phyloP scores from a whole-genome alignment of 2,329 filamentous ascomycete genomes.

The Zymoseptoria brevis region DNA sequence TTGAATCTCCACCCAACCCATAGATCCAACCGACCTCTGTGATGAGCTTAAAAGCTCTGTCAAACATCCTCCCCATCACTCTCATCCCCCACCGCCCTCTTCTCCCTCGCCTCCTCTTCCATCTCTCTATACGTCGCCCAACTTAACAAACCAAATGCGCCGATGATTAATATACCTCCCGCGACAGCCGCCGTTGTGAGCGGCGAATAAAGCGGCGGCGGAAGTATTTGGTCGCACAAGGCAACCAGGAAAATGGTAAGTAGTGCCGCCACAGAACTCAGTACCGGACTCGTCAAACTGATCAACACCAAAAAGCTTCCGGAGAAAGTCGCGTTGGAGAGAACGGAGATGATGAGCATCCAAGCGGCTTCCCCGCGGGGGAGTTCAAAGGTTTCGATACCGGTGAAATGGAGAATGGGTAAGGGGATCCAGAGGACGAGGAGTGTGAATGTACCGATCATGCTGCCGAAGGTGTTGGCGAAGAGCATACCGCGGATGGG shows the following conservation, averaged over 20 bases:
- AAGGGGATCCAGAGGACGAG: conserved; percentile 85
- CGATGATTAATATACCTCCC: conserved; percentile 81
- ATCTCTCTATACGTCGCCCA: conserved; percentile 94
- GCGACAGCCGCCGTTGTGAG: conserved; percentile 66
- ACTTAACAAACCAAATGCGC: conserved; percentile 76
- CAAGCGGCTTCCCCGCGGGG: conserved; percentile 70
- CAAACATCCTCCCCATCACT: conserved; percentile 36
- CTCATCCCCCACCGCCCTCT: conserved; percentile 35
- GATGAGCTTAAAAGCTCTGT: neutral
- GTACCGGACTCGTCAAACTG: conserved; percentile 81
- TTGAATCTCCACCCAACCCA: too few relatives aligned
- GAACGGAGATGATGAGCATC: conserved; percentile 70
- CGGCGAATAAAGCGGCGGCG: conserved; percentile 57
- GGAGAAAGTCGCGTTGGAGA: conserved; percentile 86
- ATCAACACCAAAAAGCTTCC: conserved; percentile 91
- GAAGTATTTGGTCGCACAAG: conserved; percentile 79
- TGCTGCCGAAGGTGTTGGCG: conserved; percentile 80
- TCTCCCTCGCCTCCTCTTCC: conserved; percentile 68
- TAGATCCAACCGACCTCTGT: too few relatives aligned
- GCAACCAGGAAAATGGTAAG: conserved; percentile 96
- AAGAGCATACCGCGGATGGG: conserved; percentile 91
- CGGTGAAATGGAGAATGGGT: conserved; percentile 69
- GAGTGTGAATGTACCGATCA: conserved; percentile 82
- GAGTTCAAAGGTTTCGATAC: conserved; percentile 74
- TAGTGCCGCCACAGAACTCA: conserved; percentile 77